Conservation (phyloP, 305 asterid genomes). For the Stenogyne calaminthoides region DNA sequence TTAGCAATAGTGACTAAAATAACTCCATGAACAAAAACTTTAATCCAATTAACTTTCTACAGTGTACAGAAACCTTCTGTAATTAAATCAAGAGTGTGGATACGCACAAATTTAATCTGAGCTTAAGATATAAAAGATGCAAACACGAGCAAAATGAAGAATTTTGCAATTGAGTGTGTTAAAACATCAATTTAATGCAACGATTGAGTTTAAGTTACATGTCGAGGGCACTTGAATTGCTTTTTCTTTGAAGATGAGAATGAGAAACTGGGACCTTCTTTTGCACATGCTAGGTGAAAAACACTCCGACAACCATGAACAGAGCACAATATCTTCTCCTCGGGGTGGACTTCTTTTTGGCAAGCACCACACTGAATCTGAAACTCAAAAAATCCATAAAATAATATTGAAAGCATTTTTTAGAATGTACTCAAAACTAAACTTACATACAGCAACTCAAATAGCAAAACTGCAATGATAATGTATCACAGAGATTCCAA, state of each 20-base stretch:
- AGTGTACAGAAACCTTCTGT: conserved; percentile 4
- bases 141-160: not conserved
- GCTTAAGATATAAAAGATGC: not conserved
- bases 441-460: not conserved
- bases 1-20: not conserved
- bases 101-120: not conserved
- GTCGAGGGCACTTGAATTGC: conserved; percentile 86
- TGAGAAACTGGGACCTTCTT: conserved; percentile 48
- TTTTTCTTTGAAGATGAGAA: conserved; percentile 60
- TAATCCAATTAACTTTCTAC: not conserved
- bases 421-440: not conserved
- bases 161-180: not conserved
- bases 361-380: conserved; percentile 79
- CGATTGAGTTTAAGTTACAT: conserved; percentile 54
- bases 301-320: conserved; percentile 63
- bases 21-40: conserved; percentile 7
- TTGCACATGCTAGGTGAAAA: conserved; percentile 74
- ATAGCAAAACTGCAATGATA: not conserved
- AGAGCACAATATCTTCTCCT: conserved; percentile 60
- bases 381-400: conserved; percentile 26
- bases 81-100: not conserved
- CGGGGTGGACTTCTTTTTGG: conserved; percentile 49
- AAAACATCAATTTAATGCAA: not conserved
- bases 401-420: conserved; percentile 6
- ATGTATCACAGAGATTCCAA: not conserved